phyloP scores from a whole-genome alignment of 352 stramenopile species.

The Halophytophthora batemanensis region DNA sequence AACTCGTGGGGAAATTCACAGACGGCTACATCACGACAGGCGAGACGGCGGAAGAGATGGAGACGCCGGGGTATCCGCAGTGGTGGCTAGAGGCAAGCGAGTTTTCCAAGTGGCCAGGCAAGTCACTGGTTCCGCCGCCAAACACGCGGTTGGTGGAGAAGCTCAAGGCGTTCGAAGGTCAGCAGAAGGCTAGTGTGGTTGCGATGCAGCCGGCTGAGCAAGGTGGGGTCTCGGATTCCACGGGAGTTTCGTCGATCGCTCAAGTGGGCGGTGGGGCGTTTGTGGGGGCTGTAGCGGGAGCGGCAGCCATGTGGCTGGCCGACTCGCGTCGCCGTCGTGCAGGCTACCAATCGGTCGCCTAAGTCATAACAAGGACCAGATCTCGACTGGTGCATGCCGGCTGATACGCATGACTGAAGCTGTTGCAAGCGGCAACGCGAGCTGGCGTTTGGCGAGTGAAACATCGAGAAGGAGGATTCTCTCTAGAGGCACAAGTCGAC shows the following conservation, averaged over 20 bases:
- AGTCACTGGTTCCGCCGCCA: slow-evolving; percentile 44
- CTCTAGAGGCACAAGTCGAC: too few species aligned
- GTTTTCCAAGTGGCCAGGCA: slow-evolving; percentile 65
- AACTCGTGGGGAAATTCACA: slow-evolving; percentile 69
- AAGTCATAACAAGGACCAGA: background rate
- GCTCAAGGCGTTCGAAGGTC: slow-evolving; percentile 32
- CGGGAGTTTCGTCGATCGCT: slow-evolving; percentile 9
- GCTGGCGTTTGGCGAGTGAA: too few species aligned
- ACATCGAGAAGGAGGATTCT: too few species aligned
- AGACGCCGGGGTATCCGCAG: slow-evolving; percentile 58
- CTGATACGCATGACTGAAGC: too few species aligned
- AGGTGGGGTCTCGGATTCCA: slow-evolving; percentile 5
- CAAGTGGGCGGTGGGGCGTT: slow-evolving; percentile 28
- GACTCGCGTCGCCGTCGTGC: slow-evolving; percentile 20
- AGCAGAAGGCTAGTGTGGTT: slow-evolving; percentile 17
- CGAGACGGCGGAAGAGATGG: slow-evolving; percentile 46
- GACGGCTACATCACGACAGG: slow-evolving; percentile 74
- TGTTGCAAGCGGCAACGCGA: too few species aligned
- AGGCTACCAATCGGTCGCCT: slow-evolving; percentile 34
- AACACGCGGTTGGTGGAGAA: slow-evolving; percentile 38
- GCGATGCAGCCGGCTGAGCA: slow-evolving; percentile 4
- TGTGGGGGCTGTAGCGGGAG: slow-evolving; percentile 30
- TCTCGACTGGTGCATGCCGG: background rate
- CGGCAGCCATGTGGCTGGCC: slow-evolving; percentile 29
- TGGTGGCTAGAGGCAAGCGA: slow-evolving; percentile 64